Base-by-base conservation (phyloP, 345 rosid species). In the Anastatica hierochuntica region DNA sequence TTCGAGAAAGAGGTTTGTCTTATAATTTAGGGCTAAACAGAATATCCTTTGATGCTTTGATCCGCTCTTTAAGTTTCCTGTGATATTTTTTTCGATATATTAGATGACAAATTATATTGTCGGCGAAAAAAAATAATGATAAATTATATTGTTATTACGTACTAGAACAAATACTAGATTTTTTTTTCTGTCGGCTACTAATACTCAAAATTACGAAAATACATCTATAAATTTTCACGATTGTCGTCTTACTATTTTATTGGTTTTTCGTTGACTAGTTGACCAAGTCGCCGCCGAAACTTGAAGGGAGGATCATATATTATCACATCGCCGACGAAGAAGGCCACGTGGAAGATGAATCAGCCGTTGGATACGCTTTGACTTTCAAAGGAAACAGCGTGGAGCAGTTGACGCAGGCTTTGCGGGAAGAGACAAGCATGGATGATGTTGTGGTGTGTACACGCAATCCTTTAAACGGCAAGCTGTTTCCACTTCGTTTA, bases 271-370 rank as follows among this genome's bases (percentile, higher is more conserved):
- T 64, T 46, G 10, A 64, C 58, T 77, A 90, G 98, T 83, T 88
- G 6, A 66, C 43, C 19, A 94, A 85, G 64, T 79, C 94, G 19
- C 89, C 94, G 0, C 84, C 84, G 2, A 94, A 85, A 69, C 36
- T 74, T 2, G 97, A 85, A 10, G 99, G 99, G 37, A 67, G 97
- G 71, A 82, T 77, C 9, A 80, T 94, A 18, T 72, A 81, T 67
- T 94, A 81, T 59, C 90, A 83, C 14, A 63, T 94, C 14, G 99
- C 94, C 24, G 9, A 29, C 33, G 33, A 29, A 29, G 33, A 29
- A 29, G 33, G 33, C 3, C 7, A 29, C 33, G 33, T 29, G 33
- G 33, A 29, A 29, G 33, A 29, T 8, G 33, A 29, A 8, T 29
- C 33, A 29, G 33, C 9, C 7, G 33, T 29, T 29, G 33, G 33